These are phyloP conservation scores for Pseudozyma hubeiensis DNA, from an alignment of 1,284 basidiomycete genomes.

Conservation along the genomic window DNA sequence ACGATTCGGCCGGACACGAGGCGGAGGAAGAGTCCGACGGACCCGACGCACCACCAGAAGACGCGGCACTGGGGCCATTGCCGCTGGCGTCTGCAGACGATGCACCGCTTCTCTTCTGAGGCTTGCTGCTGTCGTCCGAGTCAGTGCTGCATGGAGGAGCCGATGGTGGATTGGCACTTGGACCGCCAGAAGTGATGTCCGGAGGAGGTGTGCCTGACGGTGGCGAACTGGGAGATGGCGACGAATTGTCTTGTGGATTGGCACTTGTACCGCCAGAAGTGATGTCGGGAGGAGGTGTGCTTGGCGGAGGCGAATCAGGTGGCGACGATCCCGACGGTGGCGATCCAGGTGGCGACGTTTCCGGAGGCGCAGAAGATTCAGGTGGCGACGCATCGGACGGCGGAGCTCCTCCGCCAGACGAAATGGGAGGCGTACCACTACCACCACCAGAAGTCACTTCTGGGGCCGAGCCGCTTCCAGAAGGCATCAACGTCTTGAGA, in stretches of 20 bases:
- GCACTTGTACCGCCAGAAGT: constrained; percentile 15
- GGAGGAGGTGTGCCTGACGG: too few relatives aligned
- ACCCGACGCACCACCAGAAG: not conserved
- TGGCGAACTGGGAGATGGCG: too few relatives aligned
- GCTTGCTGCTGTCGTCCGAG: not conserved
- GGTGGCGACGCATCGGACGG: constrained; percentile 9
- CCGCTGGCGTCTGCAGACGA: too few relatives aligned
- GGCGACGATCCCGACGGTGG: too few relatives aligned
- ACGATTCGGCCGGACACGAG: constrained; percentile 11
- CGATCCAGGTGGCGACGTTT: too few relatives aligned
- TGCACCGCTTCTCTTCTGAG: too few relatives aligned
- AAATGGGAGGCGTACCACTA: not conserved
- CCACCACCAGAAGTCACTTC: not conserved
- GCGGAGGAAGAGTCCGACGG: not conserved
- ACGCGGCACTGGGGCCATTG: not conserved
- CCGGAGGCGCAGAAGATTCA: too few relatives aligned
- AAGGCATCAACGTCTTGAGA: constrained; percentile 21
- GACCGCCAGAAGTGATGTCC: not conserved
- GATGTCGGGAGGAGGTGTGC: not conserved
- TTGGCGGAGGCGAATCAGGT: too few relatives aligned
- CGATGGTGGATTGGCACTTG: not conserved
- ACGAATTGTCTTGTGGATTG: too few relatives aligned
- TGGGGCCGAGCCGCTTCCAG: not conserved
- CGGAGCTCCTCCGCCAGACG: constrained; percentile 3
- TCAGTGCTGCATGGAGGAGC: not conserved